These are phyloP conservation scores for Nemania sp. DNA, from an alignment of 2,329 filamentous ascomycete genomes.

Conservation along the genomic window DNA sequence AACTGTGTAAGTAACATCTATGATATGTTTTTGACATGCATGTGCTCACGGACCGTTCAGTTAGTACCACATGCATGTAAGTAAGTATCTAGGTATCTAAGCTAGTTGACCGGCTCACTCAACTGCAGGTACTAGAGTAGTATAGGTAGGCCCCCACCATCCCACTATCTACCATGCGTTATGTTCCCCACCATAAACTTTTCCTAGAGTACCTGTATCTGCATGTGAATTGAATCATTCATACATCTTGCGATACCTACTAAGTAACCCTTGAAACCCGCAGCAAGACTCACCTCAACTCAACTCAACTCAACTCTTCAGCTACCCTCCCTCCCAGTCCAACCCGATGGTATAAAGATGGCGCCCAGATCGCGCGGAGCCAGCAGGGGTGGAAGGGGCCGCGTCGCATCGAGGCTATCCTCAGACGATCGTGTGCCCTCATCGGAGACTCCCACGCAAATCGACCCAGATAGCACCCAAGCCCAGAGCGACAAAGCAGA, in stretches of 20 bases:
- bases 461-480: conserved; percentile 6
- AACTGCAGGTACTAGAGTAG: no score
- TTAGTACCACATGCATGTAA: no score
- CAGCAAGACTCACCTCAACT: conserved; percentile 2
- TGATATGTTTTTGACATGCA: no score
- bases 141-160: no score
- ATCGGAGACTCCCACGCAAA: conserved; percentile 31
- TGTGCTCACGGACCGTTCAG: no score
- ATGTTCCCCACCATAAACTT: neutral
- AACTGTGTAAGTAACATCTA: no score
- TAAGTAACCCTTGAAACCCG: conserved; percentile 8
- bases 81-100: no score
- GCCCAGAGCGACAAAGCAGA: conserved; percentile 10
- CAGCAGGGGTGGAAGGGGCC: conserved; percentile 40
- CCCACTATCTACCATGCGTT: no score
- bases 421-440: conserved; percentile 30
- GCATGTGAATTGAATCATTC: conserved; percentile 16
- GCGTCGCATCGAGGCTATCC: conserved; percentile 31
- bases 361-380: conserved; percentile 44
- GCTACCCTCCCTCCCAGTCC: neutral
- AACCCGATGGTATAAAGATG: conserved; percentile 41
- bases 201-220: no score
- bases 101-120: no score
- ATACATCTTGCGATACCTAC: neutral
- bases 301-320: no score